Evolutionary conservation across 305 asterid genomes (phyloP).

Genomic region (Solanum chacoense): DNA sequence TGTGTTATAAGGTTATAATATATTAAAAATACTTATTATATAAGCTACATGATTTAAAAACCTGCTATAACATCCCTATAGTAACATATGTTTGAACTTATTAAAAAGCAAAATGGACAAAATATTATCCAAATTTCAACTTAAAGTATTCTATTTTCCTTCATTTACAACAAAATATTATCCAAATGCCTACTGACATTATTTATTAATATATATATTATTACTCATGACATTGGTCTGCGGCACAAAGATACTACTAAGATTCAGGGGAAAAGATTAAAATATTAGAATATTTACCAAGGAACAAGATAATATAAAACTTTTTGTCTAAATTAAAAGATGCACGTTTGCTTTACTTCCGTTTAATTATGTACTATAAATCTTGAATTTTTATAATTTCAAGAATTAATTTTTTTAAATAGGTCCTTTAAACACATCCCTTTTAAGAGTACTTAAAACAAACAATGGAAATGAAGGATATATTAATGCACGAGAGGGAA

Average conservation of each 20-base stretch:
- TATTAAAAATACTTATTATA: neutral
- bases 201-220: neutral
- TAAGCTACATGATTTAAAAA: neutral
- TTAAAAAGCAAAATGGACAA: neutral
- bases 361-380: neutral
- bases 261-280: neutral
- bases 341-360: neutral
- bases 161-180: neutral
- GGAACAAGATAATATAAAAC: neutral
- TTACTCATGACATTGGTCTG: neutral
- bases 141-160: neutral
- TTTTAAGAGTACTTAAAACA: neutral
- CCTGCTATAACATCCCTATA: neutral
- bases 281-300: neutral
- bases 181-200: neutral
- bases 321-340: neutral
- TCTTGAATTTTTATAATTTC: neutral
- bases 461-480: neutral
- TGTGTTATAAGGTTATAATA: neutral
- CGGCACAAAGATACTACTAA: neutral
- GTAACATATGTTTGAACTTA: neutral
- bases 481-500: slow-evolving; percentile 14
- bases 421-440: neutral
- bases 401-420: neutral
- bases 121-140: neutral